Evolutionary conservation across 2,329 filamentous ascomycete species (phyloP), one percentile per base, ranked within the genome.

Genomic region (Colletotrichum eleusines): DNA sequence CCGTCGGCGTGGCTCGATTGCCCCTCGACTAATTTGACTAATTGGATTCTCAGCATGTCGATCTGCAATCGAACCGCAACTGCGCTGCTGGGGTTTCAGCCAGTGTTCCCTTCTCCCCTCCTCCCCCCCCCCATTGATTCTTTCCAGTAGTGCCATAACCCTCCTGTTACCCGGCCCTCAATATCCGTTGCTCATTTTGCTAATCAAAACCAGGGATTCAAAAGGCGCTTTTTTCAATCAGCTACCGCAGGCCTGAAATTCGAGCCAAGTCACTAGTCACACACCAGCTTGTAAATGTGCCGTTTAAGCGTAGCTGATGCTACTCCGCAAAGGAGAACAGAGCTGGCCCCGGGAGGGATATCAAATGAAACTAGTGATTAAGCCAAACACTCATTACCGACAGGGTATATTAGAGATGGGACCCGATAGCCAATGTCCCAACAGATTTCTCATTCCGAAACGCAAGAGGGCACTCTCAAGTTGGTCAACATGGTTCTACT

Each of bases 401-500:
- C 35, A 7, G 54, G 16, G 5, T 63, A 63, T 63, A 54, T 44
- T n/a, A 63, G 35, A 44, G 23, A 44, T 5, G 18, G 1, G 44
- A n/a, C 48, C 48, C 60, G 18, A 2, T 54, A 1, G 35, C 6
- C 33, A 44, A 23, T n/a, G 5, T 33, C 18, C n/a, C 18, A 16
- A 11, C 11, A 5, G 16, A 44, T 23, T 33, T 11, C 5, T 44
- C 33, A 54, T 20, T 6, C 11, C 60, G 11, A 18, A 63, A 18
- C 33, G n/a, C 23, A 35, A 3, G 18, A 54, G 14, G 35, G 48
- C 26, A 44, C 23, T 44, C 35, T 63, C 26, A 33, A 53, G 9
- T 26, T 44, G 35, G 23, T 26, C 46, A 63, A 44, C 48, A 63
- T 63, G 60, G 60, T 63, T 44, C 35, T 54, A 5, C 48, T 63